Conservation (phyloP, 805 yeast species). For the Nakazawaea ambrosiae region DNA sequence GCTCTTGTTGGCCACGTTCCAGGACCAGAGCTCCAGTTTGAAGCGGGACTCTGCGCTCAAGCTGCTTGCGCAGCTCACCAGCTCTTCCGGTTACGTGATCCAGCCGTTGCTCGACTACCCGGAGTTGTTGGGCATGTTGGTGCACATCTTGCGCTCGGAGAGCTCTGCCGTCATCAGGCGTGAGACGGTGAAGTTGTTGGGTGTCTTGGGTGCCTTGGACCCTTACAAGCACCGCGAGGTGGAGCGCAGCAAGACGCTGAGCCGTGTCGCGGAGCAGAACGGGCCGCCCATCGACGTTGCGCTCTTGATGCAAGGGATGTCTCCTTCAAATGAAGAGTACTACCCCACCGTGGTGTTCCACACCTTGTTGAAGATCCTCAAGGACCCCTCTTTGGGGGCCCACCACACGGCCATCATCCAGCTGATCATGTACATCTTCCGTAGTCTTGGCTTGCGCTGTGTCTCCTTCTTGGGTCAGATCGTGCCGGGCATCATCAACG, state of each 20-base stretch:
- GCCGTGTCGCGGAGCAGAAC: constrained; percentile 56
- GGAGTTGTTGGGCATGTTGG: constrained; percentile 73
- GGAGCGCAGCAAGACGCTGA: constrained; percentile 41
- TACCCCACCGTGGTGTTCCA: constrained; percentile 92
- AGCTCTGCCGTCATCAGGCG: constrained; percentile 66
- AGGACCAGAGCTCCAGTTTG: constrained; percentile 83
- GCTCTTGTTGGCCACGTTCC: constrained; percentile 75
- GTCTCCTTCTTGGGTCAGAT: constrained; percentile 85
- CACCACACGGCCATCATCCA: constrained; percentile 94
- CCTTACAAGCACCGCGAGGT: constrained; percentile 94
- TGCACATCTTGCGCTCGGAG: constrained; percentile 77
- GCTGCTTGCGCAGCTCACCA: constrained; percentile 81
- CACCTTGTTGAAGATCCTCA: constrained; percentile 73
- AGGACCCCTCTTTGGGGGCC: constrained; percentile 75
- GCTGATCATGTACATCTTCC: constrained; percentile 86
- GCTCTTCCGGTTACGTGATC: constrained; percentile 91
- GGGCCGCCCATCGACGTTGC: constrained; percentile 90
- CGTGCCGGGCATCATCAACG: constrained; percentile 79
- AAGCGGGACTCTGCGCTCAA: constrained; percentile 87
- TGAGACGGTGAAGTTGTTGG: constrained; percentile 84
- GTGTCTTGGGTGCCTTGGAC: constrained; percentile 93
- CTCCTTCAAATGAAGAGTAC: constrained; percentile 88
- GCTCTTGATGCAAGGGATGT: constrained; percentile 85
- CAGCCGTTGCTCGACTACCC: constrained; percentile 92
- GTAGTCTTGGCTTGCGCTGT: constrained; percentile 81